Percentiles rank a stretch among this genome's conserved stretches.
These are phyloP conservation scores for Polytrichum formosum DNA, from an alignment of 225 moss, liverwort and hornwort genomes.

Conservation along the genomic window DNA sequence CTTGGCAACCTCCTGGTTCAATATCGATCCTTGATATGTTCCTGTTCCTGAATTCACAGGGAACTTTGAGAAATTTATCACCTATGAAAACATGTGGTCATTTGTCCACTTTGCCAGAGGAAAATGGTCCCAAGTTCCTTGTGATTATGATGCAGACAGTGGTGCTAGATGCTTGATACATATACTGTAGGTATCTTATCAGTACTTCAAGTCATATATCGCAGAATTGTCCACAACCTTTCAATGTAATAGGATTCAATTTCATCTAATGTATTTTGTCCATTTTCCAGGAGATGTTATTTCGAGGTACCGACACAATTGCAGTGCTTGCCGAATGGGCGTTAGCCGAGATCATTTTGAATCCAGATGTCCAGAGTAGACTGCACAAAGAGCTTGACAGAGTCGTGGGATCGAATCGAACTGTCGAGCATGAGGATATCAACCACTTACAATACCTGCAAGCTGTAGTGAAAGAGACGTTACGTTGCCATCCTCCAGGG, in stretches of 20 bases:
- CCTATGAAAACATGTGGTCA: no score
- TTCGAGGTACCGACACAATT: constrained; percentile 60
- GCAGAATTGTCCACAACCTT: neutral
- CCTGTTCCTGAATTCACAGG: no score
- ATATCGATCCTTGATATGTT: no score
- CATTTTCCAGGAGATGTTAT: constrained; percentile 64
- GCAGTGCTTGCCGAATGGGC: constrained; percentile 72
- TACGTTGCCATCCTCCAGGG: constrained; percentile 57
- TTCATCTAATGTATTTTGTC: no score
- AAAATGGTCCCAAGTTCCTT: neutral
- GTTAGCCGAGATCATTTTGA: constrained; percentile 48
- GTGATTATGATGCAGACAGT: neutral
- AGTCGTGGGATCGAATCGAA: constrained; percentile 26
- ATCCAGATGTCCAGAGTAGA: constrained; percentile 39
- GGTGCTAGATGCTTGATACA: neutral
- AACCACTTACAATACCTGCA: constrained; percentile 39
- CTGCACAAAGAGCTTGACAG: constrained; percentile 47
- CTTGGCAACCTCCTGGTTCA: no score
- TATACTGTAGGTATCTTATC: neutral
- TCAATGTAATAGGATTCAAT: neutral
- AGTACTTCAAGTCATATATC: no score
- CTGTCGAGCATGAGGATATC: constrained; percentile 42
- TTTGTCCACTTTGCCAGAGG: no score
- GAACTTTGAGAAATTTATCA: no score
- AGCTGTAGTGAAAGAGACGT: constrained; percentile 52